Percentiles rank a stretch among this genome's conserved stretches.
Conservation (phyloP, 2,329 filamentous ascomycete genomes). For the Cephalotrichum gorgonifer region DNA sequence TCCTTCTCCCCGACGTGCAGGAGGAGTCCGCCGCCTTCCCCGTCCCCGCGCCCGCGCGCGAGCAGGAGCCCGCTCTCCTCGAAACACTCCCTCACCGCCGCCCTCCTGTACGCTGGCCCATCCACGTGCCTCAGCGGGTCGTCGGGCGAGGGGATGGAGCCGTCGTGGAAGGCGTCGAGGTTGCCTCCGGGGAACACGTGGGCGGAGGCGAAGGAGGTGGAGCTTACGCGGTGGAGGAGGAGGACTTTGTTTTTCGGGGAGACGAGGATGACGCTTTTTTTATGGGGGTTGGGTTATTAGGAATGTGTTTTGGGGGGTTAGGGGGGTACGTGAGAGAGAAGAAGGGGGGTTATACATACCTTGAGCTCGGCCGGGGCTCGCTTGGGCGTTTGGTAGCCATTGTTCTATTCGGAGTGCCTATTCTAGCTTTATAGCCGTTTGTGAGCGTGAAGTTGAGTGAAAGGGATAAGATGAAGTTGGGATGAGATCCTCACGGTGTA, state of each 20-base stretch:
- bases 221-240: constrained; percentile 75
- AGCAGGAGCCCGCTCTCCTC: constrained; percentile 89
- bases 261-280: constrained; percentile 56
- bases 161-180: constrained; percentile 69
- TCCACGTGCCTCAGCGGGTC: constrained; percentile 57
- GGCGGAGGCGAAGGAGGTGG: constrained; percentile 76
- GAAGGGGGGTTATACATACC: too few relatives aligned
- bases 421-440: too few relatives aligned
- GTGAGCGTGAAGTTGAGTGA: too few relatives aligned
- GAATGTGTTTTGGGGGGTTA: too few relatives aligned
- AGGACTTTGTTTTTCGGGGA: constrained; percentile 82
- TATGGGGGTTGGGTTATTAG: constrained; percentile 8
- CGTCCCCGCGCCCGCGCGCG: constrained; percentile 29
- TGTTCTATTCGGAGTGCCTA: too few relatives aligned
- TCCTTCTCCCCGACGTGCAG: constrained; percentile 50
- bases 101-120: constrained; percentile 63
- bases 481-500: too few relatives aligned
- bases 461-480: too few relatives aligned
- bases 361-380: too few relatives aligned
- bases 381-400: too few relatives aligned
- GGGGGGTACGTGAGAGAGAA: too few relatives aligned
- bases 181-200: constrained; percentile 95
- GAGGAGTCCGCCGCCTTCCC: constrained; percentile 33
- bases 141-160: constrained; percentile 29
- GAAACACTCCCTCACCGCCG: constrained; percentile 83